Conservation (phyloP, 306 rosid species). For the Fragaria ananassa region DNA sequence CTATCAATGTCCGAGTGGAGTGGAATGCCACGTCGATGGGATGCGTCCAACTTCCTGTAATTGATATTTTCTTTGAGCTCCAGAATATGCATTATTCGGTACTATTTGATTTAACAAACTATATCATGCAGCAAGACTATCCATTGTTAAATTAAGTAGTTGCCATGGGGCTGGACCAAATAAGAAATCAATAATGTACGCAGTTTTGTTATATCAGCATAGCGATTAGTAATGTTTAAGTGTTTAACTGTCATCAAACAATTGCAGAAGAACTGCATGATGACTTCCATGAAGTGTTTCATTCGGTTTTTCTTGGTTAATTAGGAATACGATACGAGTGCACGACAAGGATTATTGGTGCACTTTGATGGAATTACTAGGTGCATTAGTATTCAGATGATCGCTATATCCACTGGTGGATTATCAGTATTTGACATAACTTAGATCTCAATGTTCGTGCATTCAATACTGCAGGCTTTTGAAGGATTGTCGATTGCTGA, state of each 20-base stretch:
- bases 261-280: neutral
- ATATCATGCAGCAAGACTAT: neutral
- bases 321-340: no score
- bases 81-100: neutral
- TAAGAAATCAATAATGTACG: neutral
- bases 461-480: neutral
- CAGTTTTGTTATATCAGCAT: neutral
- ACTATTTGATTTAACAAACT: neutral
- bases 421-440: neutral
- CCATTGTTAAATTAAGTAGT: neutral
- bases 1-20: conserved; percentile 47
- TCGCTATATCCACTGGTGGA: neutral
- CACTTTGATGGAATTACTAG: neutral
- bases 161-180: conserved; percentile 2
- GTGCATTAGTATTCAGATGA: neutral
- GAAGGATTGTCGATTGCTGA: neutral
- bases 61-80: neutral
- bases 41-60: conserved; percentile 24
- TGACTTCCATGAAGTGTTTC: neutral
- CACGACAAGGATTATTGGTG: neutral
- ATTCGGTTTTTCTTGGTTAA: no score
- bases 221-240: neutral
- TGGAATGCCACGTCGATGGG: conserved; percentile 73
- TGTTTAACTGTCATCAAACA: neutral
- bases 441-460: neutral